Evolutionary conservation across 2,329 filamentous ascomycete genomes (phyloP).

Genomic region (Zymoseptoria brevis): DNA sequence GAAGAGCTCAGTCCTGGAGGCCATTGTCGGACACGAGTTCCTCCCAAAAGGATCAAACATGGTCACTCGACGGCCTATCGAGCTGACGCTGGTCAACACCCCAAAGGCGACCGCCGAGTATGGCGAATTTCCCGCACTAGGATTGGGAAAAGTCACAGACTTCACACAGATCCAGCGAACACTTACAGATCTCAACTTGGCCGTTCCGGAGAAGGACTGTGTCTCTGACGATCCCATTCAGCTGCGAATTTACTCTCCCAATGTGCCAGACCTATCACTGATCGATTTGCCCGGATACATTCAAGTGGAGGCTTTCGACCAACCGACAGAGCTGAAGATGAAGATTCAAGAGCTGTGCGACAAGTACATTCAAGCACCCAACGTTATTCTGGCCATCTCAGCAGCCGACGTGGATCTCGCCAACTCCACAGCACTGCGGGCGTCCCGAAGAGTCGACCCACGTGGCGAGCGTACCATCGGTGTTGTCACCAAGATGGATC

Average conservation of each 20-base stretch:
- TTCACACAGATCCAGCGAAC: slow-evolving; percentile 89
- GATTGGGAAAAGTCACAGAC: slow-evolving; percentile 81
- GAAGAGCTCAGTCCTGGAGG: slow-evolving; percentile 93
- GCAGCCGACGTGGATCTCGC: slow-evolving; percentile 95
- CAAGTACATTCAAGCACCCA: slow-evolving; percentile 94
- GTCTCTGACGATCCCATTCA: slow-evolving; percentile 96
- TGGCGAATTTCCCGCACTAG: slow-evolving; percentile 89
- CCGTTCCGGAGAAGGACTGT: slow-evolving; percentile 82
- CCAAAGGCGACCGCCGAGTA: slow-evolving; percentile 81
- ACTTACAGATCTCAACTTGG: slow-evolving; percentile 86
- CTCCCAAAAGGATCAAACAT: slow-evolving; percentile 97
- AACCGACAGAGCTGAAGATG: slow-evolving; percentile 84
- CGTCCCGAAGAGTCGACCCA: slow-evolving; percentile 85
- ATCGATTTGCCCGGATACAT: slow-evolving; percentile 98
- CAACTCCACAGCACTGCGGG: slow-evolving; percentile 86
- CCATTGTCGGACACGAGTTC: slow-evolving; percentile 96
- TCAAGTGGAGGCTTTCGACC: slow-evolving; percentile 84
- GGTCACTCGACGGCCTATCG: slow-evolving; percentile 93
- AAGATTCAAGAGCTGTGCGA: slow-evolving; percentile 95
- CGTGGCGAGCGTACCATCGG: slow-evolving; percentile 93
- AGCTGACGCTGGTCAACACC: slow-evolving; percentile 92
- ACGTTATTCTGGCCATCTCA: slow-evolving; percentile 94
- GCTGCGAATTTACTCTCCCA: slow-evolving; percentile 87
- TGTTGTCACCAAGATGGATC: slow-evolving; percentile 98
- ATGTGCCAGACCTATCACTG: slow-evolving; percentile 88